Base-by-base conservation (phyloP, 345 rosid genomes). In the Eutrema yunnanense region DNA sequence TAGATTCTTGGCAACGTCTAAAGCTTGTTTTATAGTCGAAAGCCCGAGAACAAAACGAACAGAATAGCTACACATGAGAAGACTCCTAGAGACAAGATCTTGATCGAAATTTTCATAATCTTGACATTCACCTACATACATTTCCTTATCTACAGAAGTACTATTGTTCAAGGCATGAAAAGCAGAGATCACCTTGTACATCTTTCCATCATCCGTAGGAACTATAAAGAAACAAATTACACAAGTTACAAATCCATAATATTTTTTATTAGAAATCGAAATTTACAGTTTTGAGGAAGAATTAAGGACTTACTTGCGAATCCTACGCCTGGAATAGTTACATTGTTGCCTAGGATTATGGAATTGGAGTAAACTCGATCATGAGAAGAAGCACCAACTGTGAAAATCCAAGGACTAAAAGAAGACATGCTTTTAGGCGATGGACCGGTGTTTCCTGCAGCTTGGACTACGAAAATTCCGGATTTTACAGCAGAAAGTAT, bases 381-480 rank as follows among this genome's bases (percentile, higher is more conserved):
- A 81, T 95, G 97, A 76, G 96, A 87, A 65, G 96, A 86, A 72
- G 98, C 96, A 73, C 96, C 99, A 72, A 95, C 94, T 34, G 96
- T 88, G 78, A 82, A 89, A 44, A 95, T 92, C 99, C 99, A 95
- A 11, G 99, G 99, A 72, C 99, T 92, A 77, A 89, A 95, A 75
- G 99, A 95, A 79, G 96, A 85, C 84, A 92, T 79, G 84, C 96
- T 95, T 62, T 80, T 88, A 37, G 98, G 99, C 9, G 98, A 85
- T 41, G 99, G 99, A 44, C 99, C 99, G 5, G 96, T 90, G 74
- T 95, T 95, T 67, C 99, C 99, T 0, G 99, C 99, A 19, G 99
- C 99, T 86, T 95, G 99, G 69, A 90, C 98, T 30, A 90, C 92
- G 26, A 92, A 95, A 34, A 95, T 84, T 34, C 98, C 98, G 47